A percentile compares a stretch with the other conserved stretches of the same genome.
Evolutionary conservation across 2,329 filamentous ascomycete genomes (phyloP).

Genomic region (Xylariaceae sp.): DNA sequence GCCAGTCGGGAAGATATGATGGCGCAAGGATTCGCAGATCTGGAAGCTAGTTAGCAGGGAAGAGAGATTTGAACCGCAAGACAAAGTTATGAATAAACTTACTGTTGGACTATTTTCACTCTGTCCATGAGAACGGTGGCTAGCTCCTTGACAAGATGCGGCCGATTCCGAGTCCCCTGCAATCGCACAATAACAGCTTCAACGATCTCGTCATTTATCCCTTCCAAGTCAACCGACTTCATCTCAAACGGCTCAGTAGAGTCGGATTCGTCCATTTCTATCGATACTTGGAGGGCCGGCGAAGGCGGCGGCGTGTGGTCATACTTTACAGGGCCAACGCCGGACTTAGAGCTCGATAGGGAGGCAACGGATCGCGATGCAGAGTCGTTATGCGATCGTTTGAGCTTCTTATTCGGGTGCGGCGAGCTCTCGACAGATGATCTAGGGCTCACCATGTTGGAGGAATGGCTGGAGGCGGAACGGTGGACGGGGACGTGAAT

Average conservation of each 20-base stretch:
- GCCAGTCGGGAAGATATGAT: constrained; percentile 93
- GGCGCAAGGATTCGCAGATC: constrained; percentile 92
- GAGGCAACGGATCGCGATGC: constrained; percentile 34
- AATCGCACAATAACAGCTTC: constrained; percentile 87
- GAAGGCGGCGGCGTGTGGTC: constrained; percentile 83
- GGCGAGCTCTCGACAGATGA: constrained; percentile 34
- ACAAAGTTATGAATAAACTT: constrained; percentile 47
- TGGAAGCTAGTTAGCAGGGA: constrained; percentile 45
- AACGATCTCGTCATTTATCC: constrained; percentile 94
- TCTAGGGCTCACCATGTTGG: constrained; percentile 35
- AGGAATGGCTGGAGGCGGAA: constrained; percentile 36
- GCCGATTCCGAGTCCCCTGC: constrained; percentile 86
- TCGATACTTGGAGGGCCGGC: constrained; percentile 53
- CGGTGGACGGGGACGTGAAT: constrained; percentile 74
- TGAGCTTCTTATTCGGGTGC: constrained; percentile 67
- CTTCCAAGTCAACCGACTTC: constrained; percentile 73
- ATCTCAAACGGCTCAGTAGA: constrained; percentile 30
- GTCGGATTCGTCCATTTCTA: constrained; percentile 46
- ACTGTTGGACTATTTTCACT: constrained; percentile 89
- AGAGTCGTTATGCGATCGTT: constrained; percentile 69
- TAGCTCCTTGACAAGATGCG: constrained; percentile 93
- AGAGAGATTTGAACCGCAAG: constrained; percentile 1
- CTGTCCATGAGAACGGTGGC: constrained; percentile 75
- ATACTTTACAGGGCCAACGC: constrained; percentile 47
- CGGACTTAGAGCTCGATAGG: constrained; percentile 35